Base-by-base conservation (phyloP, 805 yeast genomes). In the Cyberlindnera mrakii region DNA sequence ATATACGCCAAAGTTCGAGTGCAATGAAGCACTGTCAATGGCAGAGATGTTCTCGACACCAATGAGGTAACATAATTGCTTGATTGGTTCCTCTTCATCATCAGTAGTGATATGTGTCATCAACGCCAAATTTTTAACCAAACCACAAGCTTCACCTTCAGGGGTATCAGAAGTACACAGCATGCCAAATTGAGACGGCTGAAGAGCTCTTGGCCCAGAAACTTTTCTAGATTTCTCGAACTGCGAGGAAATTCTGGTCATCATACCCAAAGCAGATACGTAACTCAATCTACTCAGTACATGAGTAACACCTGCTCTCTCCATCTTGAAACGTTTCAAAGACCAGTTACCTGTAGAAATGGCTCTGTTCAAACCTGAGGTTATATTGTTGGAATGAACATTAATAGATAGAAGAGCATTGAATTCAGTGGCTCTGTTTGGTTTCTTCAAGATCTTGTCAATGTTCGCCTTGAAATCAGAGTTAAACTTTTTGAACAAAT, bases 271-370 rank as follows among this genome's bases (percentile, higher is more conserved):
- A 0, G 99, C 99, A 8, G 95, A 82, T 37, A 93, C 91, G 63
- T 88, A 93, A 17, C 96, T 85, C 45, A 93, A 68, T 59, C 99
- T 77, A 46, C 95, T 84, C 43, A 93, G 71, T 33, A 93, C 97
- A 63, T 93, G 99, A 3, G 99, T 93, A 41, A 93, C 99, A 68
- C 99, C 99, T 0, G 99, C 99, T 48, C 99, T 78, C 67, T 93
- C 99, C 99, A 93, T 93, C 82, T 90, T 91, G 73, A 93, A 93
- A 70, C 99, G 85, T 67, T 93, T 93, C 59, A 93, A 74, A 3
- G 97, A 88, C 99, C 99, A 93, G 64, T 93, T 93, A 54, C 99
- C 99, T 0, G 99, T 93, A 14, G 98, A 90, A 38, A 93, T 93
- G 35, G 99, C 97, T 58, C 98, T 77, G 62, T 89, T 90, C 64